Evolutionary conservation across 2,329 filamentous ascomycete genomes (phyloP).

Genomic region (Pseudopyricularia cyperi): DNA sequence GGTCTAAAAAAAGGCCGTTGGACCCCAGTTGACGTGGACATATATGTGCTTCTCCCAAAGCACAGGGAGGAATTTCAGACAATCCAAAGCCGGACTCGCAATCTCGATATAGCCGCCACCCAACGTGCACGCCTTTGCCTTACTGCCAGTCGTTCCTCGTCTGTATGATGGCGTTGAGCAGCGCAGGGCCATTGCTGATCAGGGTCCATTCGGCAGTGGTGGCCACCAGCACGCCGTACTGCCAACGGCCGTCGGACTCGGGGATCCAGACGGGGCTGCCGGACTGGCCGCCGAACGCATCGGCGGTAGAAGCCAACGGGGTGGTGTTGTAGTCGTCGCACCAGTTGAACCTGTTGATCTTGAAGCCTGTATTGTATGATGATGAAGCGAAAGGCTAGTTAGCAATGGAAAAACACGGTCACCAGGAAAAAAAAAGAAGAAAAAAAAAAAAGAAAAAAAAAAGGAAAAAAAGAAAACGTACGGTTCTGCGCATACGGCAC

Average conservation of each 20-base stretch:
- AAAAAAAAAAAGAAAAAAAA: neutral
- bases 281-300: slow-evolving; percentile 1
- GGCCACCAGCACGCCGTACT: neutral
- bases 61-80: too few species aligned
- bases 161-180: neutral
- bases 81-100: too few species aligned
- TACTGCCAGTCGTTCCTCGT: neutral
- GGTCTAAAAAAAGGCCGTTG: too few species aligned
- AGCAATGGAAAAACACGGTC: too few species aligned
- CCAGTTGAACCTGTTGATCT: neutral
- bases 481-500: neutral
- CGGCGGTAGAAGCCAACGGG: neutral
- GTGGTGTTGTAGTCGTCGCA: neutral
- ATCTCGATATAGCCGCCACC: too few species aligned
- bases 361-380: neutral
- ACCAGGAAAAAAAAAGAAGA: too few species aligned
- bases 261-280: neutral
- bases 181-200: neutral
- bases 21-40: too few species aligned
- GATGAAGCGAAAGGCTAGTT: too few species aligned
- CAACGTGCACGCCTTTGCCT: neutral
- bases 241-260: neutral
- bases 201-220: neutral
- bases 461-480: neutral
- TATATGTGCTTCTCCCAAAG: too few species aligned